A percentile compares a stretch with the other conserved stretches of the same genome.
Conservation (phyloP, 2,329 filamentous ascomycete species). For the Stagonosporopsis rhizophila region DNA sequence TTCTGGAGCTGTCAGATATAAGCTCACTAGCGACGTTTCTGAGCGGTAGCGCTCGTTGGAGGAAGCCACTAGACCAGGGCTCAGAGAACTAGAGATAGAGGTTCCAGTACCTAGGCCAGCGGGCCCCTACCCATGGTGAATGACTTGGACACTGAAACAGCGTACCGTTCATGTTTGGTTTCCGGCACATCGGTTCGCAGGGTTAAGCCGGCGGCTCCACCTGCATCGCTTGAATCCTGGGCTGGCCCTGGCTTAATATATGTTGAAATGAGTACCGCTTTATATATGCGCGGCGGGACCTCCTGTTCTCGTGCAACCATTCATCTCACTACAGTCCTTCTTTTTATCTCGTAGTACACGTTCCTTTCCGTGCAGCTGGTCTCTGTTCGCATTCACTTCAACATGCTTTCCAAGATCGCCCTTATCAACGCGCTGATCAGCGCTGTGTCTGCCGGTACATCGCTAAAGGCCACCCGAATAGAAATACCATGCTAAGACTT, state of each 20-base stretch:
- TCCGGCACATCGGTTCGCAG: conserved; percentile 26
- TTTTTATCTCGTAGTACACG: conserved; percentile 25
- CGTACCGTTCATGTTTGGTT: conserved; percentile 28
- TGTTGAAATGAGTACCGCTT: conserved; percentile 9
- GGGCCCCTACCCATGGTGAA: conserved; percentile 22
- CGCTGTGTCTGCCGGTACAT: conserved; percentile 42
- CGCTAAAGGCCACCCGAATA: accelerated
- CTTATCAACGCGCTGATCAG: conserved; percentile 43
- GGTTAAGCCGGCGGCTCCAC: conserved; percentile 18
- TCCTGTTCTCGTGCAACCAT: not conserved
- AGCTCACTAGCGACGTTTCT: no score
- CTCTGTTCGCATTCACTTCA: conserved; percentile 28
- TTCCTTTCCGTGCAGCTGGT: conserved; percentile 31
- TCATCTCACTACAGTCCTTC: conserved; percentile 31
- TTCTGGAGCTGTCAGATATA: no score
- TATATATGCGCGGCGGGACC: conserved; percentile 18
- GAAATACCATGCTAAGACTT: not conserved
- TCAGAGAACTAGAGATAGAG: no score
- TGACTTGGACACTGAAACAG: conserved; percentile 17
- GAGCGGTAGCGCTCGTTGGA: no score
- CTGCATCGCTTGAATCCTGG: conserved; percentile 17
- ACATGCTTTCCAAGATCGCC: conserved; percentile 44
- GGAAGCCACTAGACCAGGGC: no score
- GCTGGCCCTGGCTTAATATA: conserved; percentile 18
- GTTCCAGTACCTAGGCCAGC: no score